Conservation (phyloP, 345 rosid genomes). For the Salix udensis region DNA sequence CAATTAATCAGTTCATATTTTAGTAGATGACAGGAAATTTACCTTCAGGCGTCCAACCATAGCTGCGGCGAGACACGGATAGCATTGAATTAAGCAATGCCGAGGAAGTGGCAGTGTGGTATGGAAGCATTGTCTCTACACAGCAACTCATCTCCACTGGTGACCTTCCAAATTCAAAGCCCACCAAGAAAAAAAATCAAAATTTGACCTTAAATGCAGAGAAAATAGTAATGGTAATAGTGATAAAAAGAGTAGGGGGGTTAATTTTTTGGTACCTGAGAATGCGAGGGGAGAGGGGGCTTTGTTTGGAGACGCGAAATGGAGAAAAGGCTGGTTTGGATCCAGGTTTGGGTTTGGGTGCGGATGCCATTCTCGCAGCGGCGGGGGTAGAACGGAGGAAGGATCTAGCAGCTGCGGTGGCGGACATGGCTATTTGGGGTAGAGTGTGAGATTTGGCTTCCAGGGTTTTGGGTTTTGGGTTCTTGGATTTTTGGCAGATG, state of each 20-base stretch:
- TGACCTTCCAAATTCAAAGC: slow-evolving; percentile 36
- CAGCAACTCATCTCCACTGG: slow-evolving; percentile 78
- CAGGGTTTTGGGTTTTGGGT: background rate
- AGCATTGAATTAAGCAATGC: slow-evolving; percentile 86
- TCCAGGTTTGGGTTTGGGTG: slow-evolving; percentile 35
- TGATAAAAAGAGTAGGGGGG: background rate
- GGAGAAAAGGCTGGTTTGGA: slow-evolving; percentile 37
- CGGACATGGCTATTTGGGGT: slow-evolving; percentile 42
- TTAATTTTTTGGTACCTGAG: slow-evolving; percentile 46
- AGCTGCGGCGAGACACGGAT: slow-evolving; percentile 53
- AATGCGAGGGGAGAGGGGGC: slow-evolving; percentile 45
- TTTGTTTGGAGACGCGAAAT: slow-evolving; percentile 43
- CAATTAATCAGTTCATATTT: background rate
- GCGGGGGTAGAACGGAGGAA: slow-evolving; percentile 47
- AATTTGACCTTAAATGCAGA: background rate
- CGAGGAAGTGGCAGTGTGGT: slow-evolving; percentile 81
- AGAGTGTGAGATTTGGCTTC: background rate
- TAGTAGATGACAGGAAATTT: background rate
- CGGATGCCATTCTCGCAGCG: slow-evolving; percentile 30
- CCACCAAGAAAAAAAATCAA: background rate
- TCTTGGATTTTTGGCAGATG: background rate
- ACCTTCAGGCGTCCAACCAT: slow-evolving; percentile 68
- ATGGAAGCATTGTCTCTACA: slow-evolving; percentile 73
- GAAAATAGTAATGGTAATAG: background rate
- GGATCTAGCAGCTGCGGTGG: slow-evolving; percentile 57